Percentiles rank a stretch among this genome's conserved stretches.
Evolutionary conservation across 768 basidiomycete species (phyloP).

Genomic region (Mycena pura): DNA sequence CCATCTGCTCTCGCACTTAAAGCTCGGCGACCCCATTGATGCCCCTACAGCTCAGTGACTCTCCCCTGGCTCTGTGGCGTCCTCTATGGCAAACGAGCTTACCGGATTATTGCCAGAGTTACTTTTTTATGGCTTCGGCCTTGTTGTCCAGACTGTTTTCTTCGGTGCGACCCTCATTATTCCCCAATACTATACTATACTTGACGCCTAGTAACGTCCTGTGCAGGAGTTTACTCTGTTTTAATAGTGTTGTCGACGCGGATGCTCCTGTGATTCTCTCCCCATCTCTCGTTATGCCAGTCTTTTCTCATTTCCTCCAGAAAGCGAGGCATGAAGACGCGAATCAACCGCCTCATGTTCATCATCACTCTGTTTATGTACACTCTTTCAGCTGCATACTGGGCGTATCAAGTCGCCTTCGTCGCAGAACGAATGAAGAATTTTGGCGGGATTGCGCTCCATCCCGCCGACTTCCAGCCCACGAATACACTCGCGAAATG

Average conservation of each 20-base stretch:
- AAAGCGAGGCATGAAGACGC: slow-evolving; percentile 12
- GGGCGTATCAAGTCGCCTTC: slow-evolving; percentile 15
- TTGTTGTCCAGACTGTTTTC: slow-evolving; percentile 15
- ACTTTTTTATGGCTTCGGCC: neutral
- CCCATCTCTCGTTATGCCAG: neutral
- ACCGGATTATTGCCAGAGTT: neutral
- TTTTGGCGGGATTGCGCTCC: neutral
- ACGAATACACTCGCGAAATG: slow-evolving; percentile 11
- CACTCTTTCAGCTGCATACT: slow-evolving; percentile 4
- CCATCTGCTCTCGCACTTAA: no score
- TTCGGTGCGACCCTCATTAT: slow-evolving; percentile 3
- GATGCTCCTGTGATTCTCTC: slow-evolving; percentile 8
- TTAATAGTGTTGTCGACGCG: slow-evolving; percentile 15
- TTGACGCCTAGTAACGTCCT: neutral
- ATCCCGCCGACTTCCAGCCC: neutral
- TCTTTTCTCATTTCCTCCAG: neutral
- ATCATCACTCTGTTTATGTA: slow-evolving; percentile 7
- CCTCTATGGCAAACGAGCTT: neutral
- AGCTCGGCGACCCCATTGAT: no score
- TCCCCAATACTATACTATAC: no score
- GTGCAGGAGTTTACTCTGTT: slow-evolving; percentile 5
- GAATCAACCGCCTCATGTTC: slow-evolving; percentile 5
- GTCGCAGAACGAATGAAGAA: neutral
- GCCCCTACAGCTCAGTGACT: neutral
- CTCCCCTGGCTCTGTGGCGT: neutral